A percentile compares a stretch with the other conserved stretches of the same genome.
Evolutionary conservation across 345 rosid genomes (phyloP).

Genomic region (Brassica carinata): DNA sequence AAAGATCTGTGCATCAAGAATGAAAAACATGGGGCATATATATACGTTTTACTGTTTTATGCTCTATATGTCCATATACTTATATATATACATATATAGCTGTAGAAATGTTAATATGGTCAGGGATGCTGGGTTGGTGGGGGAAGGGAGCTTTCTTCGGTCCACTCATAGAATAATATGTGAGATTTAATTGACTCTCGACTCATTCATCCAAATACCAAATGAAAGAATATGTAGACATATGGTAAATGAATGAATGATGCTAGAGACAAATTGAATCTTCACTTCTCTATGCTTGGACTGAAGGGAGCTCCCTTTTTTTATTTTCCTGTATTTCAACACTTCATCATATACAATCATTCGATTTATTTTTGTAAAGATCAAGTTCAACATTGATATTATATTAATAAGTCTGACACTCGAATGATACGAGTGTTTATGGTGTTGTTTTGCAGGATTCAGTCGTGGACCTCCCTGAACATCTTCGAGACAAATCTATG

Average conservation of each 20-base stretch:
- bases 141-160: constrained; percentile 47
- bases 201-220: constrained; percentile 47
- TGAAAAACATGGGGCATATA: neutral
- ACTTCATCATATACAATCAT: neutral
- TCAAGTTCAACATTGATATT: constrained; percentile 9
- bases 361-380: neutral
- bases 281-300: constrained; percentile 47
- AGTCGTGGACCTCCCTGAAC: constrained; percentile 10
- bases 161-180: constrained; percentile 45
- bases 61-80: neutral
- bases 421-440: constrained; percentile 7
- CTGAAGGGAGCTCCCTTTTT: constrained; percentile 51
- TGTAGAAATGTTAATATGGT: neutral
- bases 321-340: neutral
- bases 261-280: constrained; percentile 43
- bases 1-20: constrained; percentile 22
- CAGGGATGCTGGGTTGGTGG: constrained; percentile 15
- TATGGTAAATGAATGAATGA: constrained; percentile 44
- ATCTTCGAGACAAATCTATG: constrained; percentile 6
- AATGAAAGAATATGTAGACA: constrained; percentile 14
- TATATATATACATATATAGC: neutral
- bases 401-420: neutral
- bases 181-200: constrained; percentile 46
- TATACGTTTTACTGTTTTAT: neutral
- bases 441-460: constrained; percentile 26